phyloP scores from a whole-genome alignment of 1,284 basidiomycete species.

The Tremellales sp. region DNA sequence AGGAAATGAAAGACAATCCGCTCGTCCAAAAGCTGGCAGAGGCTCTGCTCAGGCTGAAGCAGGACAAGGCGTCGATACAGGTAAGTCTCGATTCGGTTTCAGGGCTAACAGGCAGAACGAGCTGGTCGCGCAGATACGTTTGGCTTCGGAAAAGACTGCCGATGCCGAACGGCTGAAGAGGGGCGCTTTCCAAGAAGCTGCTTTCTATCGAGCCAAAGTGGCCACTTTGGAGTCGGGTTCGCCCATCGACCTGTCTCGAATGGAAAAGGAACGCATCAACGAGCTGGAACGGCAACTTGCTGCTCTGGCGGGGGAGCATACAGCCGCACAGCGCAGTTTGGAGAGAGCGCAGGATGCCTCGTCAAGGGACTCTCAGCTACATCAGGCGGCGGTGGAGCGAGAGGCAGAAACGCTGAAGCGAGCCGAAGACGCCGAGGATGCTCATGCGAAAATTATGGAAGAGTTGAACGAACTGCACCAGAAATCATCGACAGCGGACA shows the following conservation, averaged over 20 bases:
- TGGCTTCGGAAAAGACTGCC: slow-evolving; percentile 69
- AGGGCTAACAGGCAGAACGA: slow-evolving; percentile 37
- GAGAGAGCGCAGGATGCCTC: slow-evolving; percentile 70
- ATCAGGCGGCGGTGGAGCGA: slow-evolving; percentile 73
- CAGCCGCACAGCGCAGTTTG: slow-evolving; percentile 57
- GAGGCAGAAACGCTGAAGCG: slow-evolving; percentile 75
- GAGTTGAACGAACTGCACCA: slow-evolving; percentile 72
- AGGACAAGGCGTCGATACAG: slow-evolving; percentile 83
- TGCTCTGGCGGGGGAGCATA: slow-evolving; percentile 62
- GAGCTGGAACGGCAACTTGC: slow-evolving; percentile 79
- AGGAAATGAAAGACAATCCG: slow-evolving; percentile 18
- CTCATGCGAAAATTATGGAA: slow-evolving; percentile 65
- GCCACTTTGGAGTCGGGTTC: slow-evolving; percentile 74
- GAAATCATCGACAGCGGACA: slow-evolving; percentile 61
- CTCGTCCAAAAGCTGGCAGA: slow-evolving; percentile 59
- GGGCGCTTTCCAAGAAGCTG: slow-evolving; percentile 87
- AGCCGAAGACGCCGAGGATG: slow-evolving; percentile 76
- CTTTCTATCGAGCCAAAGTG: slow-evolving; percentile 92
- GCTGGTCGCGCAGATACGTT: slow-evolving; percentile 46
- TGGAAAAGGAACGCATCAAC: slow-evolving; percentile 74
- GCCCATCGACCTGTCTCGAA: slow-evolving; percentile 60
- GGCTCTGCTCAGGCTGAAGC: slow-evolving; percentile 77
- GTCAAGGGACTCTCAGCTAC: slow-evolving; percentile 57
- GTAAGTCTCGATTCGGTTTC: slow-evolving; percentile 51
- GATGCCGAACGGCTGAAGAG: slow-evolving; percentile 76